Base-by-base conservation (phyloP, 2,329 filamentous ascomycete species). In the Trichoderma citrinoviride region DNA sequence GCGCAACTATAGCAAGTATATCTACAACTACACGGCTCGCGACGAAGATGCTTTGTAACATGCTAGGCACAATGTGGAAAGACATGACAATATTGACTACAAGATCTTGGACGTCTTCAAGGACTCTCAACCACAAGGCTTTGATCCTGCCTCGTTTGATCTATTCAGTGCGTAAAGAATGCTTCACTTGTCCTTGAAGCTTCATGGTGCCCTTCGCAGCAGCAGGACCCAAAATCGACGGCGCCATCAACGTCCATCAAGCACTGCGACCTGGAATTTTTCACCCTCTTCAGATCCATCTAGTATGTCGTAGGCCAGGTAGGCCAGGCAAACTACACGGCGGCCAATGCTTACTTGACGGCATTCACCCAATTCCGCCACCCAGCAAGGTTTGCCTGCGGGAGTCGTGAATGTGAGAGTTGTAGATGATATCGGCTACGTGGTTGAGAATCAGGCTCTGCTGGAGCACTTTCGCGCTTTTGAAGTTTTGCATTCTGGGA, bases 261-360 rank as follows among this genome's bases (percentile, higher is more conserved):
- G 67, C 67, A 4, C 57, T 72, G 17, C 25, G 33, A 7, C 29
- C 1, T 3, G 46, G 7, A 33, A 66, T 76, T 78, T 67, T 77
- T 78, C 64, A 57, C 68, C 12, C 52, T 71, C n/a, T 67, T 71
- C 50, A 70, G 69, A 17, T 77, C 75, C 25, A 67, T 73, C 15
- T 68, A 67, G 0, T 71, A 67, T 37, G 61, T 73, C 0, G 49
- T 74, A 7, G 75, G 72, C 0, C 67, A 69, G 6, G 52, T 67
- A 2, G 69, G 68, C 2, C 75, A 78, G 57, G 69, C 72, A 55
- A 78, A 76, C 63, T 80, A 80, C 57, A 67, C 71, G 3, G 72
- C 76, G 1, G 77, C 71, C 33, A 82, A 80, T 68, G 73, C 75
- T 7, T 82, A 76, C 69, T 68, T 80, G 37, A 76, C 80, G 33